Evolutionary conservation across 768 basidiomycete species (phyloP).

Genomic region (Terana coerulea): DNA sequence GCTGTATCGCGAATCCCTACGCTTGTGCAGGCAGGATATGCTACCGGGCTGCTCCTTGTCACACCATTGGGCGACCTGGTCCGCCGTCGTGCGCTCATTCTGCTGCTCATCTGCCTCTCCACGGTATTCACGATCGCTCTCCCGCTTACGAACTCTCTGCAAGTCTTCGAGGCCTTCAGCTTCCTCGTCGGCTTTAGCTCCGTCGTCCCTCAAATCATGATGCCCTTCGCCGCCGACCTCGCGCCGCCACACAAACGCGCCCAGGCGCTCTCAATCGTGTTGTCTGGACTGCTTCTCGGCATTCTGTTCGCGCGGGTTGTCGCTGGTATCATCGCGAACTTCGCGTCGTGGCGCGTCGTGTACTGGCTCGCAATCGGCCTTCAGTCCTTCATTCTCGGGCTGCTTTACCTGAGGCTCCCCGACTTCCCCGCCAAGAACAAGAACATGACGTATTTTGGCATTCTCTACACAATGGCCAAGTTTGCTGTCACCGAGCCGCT

Average conservation of each 20-base stretch:
- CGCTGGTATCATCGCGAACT: slow-evolving; percentile 72
- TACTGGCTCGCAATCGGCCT: slow-evolving; percentile 77
- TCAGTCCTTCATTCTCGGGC: slow-evolving; percentile 53
- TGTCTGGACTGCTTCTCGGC: slow-evolving; percentile 63
- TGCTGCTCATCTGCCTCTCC: slow-evolving; percentile 51
- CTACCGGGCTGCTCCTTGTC: slow-evolving; percentile 47
- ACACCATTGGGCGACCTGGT: slow-evolving; percentile 83
- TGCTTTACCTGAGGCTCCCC: slow-evolving; percentile 66
- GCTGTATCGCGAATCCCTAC: slow-evolving; percentile 53
- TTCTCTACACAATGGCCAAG: slow-evolving; percentile 74
- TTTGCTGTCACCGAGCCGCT: slow-evolving; percentile 75
- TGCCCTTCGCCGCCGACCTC: slow-evolving; percentile 78
- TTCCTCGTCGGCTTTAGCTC: slow-evolving; percentile 69
- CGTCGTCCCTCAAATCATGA: slow-evolving; percentile 73
- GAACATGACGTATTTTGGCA: slow-evolving; percentile 59
- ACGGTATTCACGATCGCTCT: slow-evolving; percentile 67
- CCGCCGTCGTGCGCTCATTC: slow-evolving; percentile 65
- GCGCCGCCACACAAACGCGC: slow-evolving; percentile 72
- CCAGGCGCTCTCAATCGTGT: slow-evolving; percentile 70
- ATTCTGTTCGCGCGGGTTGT: slow-evolving; percentile 72
- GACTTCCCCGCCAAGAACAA: slow-evolving; percentile 80
- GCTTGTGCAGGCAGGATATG: slow-evolving; percentile 57
- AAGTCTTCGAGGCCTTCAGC: slow-evolving; percentile 60
- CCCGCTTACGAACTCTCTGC: slow-evolving; percentile 54
- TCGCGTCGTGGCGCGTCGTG: slow-evolving; percentile 65